Evolutionary conservation across 768 basidiomycete species (phyloP).

Genomic region (Trametes cingulata): DNA sequence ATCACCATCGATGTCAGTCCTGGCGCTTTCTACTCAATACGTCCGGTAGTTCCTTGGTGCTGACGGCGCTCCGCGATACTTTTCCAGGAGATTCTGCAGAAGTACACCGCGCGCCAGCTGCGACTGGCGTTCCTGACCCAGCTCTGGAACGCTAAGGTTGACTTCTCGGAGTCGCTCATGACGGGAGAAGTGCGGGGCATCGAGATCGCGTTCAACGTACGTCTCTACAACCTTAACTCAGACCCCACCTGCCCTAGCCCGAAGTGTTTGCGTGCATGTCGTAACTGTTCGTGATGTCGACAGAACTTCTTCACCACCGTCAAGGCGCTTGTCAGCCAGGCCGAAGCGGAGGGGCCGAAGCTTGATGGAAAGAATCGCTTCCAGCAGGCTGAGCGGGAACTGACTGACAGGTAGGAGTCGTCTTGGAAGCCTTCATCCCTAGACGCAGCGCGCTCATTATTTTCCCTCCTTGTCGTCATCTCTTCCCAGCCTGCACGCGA

Average conservation of each 20-base stretch:
- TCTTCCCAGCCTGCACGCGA: slow-evolving; percentile 61
- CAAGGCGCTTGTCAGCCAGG: slow-evolving; percentile 75
- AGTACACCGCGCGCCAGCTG: slow-evolving; percentile 83
- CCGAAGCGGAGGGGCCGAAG: slow-evolving; percentile 45
- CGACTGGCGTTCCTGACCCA: slow-evolving; percentile 90
- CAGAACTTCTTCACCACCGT: slow-evolving; percentile 94
- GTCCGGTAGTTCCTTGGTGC: not conserved
- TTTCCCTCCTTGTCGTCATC: not conserved
- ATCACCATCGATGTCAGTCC: slow-evolving; percentile 86
- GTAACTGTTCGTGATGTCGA: not conserved
- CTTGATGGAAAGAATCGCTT: slow-evolving; percentile 68
- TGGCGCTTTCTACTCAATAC: not conserved
- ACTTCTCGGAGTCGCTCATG: slow-evolving; percentile 91
- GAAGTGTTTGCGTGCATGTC: not conserved
- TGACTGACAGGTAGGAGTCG: slow-evolving; percentile 58
- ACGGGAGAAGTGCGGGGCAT: slow-evolving; percentile 84
- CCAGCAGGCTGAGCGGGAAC: slow-evolving; percentile 64
- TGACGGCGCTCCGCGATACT: slow-evolving; percentile 3
- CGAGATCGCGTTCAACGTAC: slow-evolving; percentile 83
- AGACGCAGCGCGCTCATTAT: not conserved
- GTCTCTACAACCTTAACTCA: slow-evolving; percentile 27
- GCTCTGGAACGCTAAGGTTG: slow-evolving; percentile 89
- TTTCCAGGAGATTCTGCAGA: slow-evolving; percentile 78
- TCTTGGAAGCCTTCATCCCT: not conserved
- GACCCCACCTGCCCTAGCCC: not conserved